Evolutionary conservation across 768 basidiomycete species (phyloP), one percentile per base, ranked within the genome.

Genomic region (Leccinum disarticulatum): DNA sequence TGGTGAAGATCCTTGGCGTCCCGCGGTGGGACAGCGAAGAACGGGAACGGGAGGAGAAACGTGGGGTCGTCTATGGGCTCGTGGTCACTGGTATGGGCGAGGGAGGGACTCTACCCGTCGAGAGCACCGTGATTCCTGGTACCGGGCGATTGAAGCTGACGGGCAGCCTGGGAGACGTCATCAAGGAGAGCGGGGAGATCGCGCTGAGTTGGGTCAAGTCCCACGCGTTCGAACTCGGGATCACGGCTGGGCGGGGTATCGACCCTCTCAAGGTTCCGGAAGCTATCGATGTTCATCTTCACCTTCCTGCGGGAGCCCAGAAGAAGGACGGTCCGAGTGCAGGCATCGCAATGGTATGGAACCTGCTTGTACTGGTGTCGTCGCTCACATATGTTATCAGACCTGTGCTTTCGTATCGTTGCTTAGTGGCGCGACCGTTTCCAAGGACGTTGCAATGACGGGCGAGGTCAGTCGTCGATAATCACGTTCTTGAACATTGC

Each of bases 311-410:
- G 1, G 95, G 95, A 0, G 90, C 93, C 2, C 90, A 94, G 73
- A 93, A 87, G 81, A 97, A 96, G 77, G 94, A 96, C 67, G 94
- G 95, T 0, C 93, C 94, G 0, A 92, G 90, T 68, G 94, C 93
- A 0, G 94, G 94, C 2, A 80, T 95, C 25, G 91, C 91, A 1
- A 93, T 95, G 85, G 90, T 92, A 61, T 59, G 79, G 4, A 68
- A 50, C 15, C 13, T 0, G n/a, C 33, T 8, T 27, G 31, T 43
- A 17, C 2, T n/a, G 48, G 25, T 43, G n/a, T 60, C 33, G 17
- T 60, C 33, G 41, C 57, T 65, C 46, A 63, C 6, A 27, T 43
- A 6, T 25, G 56, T 56, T 19, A 5, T 10, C 56, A 91, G 85
- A 85, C 86, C 3, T 90, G 93, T 66, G 94, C 95, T 4, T 84